A percentile compares a stretch with the other conserved stretches of the same genome.
These are phyloP conservation scores for Fusarium chaquense DNA, from an alignment of 2,329 filamentous ascomycete genomes.

Conservation along the genomic window DNA sequence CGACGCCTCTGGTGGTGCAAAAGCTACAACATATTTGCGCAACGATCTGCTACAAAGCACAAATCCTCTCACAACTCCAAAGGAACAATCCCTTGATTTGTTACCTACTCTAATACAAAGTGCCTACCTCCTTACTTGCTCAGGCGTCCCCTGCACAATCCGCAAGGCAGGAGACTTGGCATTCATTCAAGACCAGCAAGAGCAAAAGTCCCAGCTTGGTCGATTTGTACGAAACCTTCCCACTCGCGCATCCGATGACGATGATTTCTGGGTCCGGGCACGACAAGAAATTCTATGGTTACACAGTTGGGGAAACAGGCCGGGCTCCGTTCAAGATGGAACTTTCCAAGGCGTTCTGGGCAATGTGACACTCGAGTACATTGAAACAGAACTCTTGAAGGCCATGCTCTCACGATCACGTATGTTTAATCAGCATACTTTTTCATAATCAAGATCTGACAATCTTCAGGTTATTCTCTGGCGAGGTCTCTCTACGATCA, in stretches of 20 bases:
- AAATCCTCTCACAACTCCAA: slow-evolving; percentile 75
- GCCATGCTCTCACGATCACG: slow-evolving; percentile 71
- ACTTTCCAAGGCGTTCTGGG: slow-evolving; percentile 72
- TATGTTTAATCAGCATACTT: slow-evolving; percentile 52
- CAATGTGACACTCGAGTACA: slow-evolving; percentile 67
- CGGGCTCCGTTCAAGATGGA: slow-evolving; percentile 44
- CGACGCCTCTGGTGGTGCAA: slow-evolving; percentile 38
- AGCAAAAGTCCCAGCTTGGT: slow-evolving; percentile 71
- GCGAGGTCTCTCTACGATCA: slow-evolving; percentile 72
- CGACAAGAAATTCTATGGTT: slow-evolving; percentile 79
- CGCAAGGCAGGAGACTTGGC: slow-evolving; percentile 71
- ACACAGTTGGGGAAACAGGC: slow-evolving; percentile 73
- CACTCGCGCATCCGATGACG: slow-evolving; percentile 66
- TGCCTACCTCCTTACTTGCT: slow-evolving; percentile 66
- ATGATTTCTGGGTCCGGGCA: slow-evolving; percentile 71
- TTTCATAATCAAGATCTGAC: slow-evolving; percentile 14
- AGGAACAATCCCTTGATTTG: slow-evolving; percentile 65
- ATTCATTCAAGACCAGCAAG: slow-evolving; percentile 71
- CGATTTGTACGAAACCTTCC: slow-evolving; percentile 69
- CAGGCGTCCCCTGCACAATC: slow-evolving; percentile 64
- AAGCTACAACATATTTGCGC: slow-evolving; percentile 50
- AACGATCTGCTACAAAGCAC: slow-evolving; percentile 66
- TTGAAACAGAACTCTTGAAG: slow-evolving; percentile 80
- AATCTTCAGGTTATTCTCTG: slow-evolving; percentile 67
- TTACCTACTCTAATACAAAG: slow-evolving; percentile 73